Evolutionary conservation across 2,329 filamentous ascomycete genomes (phyloP).

Genomic region (Penicillium sp.): DNA sequence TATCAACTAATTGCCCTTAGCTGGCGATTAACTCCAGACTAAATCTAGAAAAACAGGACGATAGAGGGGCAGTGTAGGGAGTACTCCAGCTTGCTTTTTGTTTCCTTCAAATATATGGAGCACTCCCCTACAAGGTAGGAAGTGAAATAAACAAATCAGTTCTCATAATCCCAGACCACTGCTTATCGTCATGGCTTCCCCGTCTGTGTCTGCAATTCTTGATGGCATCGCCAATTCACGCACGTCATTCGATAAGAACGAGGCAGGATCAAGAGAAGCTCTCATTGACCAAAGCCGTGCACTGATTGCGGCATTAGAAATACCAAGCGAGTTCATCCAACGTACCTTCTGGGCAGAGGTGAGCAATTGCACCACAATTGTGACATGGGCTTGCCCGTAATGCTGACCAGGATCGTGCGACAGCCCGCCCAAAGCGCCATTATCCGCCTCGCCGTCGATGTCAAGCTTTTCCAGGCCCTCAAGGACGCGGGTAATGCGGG

Average conservation of each 20-base stretch:
- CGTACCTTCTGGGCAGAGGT: constrained; percentile 45
- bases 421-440: constrained; percentile 36
- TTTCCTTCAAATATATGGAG: background rate
- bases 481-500: constrained; percentile 28
- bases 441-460: constrained; percentile 38
- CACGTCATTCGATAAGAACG: constrained; percentile 32
- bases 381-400: background rate
- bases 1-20: too few species aligned
- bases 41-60: too few species aligned
- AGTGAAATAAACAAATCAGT: background rate
- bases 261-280: constrained; percentile 38
- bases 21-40: too few species aligned
- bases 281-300: constrained; percentile 39
- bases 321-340: constrained; percentile 39
- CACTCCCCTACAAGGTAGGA: too few species aligned
- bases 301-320: constrained; percentile 37
- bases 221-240: constrained; percentile 24
- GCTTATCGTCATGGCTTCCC: background rate
- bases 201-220: constrained; percentile 11
- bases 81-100: background rate
- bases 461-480: constrained; percentile 38
- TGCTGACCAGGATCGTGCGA: background rate
- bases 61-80: too few species aligned
- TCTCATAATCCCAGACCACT: background rate
- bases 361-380: background rate